Evolutionary conservation across 2,329 filamentous ascomycete genomes (phyloP), one percentile per base, ranked within the genome.

Genomic region (Emericellopsis atlantica): DNA sequence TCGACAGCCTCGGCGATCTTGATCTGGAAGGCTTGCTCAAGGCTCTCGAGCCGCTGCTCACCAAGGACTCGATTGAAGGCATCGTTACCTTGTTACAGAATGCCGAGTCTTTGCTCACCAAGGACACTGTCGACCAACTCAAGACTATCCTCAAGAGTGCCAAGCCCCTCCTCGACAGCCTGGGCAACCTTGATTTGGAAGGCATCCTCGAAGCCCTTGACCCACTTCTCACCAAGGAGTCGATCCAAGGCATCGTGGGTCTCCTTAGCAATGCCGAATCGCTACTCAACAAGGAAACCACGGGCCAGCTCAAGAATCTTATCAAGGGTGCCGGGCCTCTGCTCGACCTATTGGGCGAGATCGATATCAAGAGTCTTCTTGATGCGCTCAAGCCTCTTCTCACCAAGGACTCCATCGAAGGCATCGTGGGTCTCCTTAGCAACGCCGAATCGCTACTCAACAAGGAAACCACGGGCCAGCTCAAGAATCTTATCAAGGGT

Each of bases 141-240:
- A 51, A 50, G 40, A 40, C 42, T 24, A 39, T 48, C 23, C 31
- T 48, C 41, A 22, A 38, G n/a, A 50, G 47, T 10, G 51, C 48
- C 5, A 49, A 45, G 22, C 54, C 48, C 1, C 41, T 54, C 4
- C 48, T 58, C 1, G 47, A 57, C 1, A 48, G 47, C 3, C 32
- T 58, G 2, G 43, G 54, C 34, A 52, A 59, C 37, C 49, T 64
- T 5, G 56, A 65, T 22, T 48, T 66, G 0, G 46, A 54, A 35
- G 52, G 52, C 4, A 44, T 64, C 2, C 44, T 63, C 4, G 47
- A 56, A 3, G 45, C 46, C 0, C 44, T 51, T 6, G 42, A 42
- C 10, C 51, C 40, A 46, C 48, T 59, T 1, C 40, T 61, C 7
- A 57, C 53, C 1, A 38, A 47, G 15, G 49, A 57, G 4, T 49